Evolutionary conservation across 208 protist species (phyloP).

Genomic region (Acanthamoeba royreba): DNA sequence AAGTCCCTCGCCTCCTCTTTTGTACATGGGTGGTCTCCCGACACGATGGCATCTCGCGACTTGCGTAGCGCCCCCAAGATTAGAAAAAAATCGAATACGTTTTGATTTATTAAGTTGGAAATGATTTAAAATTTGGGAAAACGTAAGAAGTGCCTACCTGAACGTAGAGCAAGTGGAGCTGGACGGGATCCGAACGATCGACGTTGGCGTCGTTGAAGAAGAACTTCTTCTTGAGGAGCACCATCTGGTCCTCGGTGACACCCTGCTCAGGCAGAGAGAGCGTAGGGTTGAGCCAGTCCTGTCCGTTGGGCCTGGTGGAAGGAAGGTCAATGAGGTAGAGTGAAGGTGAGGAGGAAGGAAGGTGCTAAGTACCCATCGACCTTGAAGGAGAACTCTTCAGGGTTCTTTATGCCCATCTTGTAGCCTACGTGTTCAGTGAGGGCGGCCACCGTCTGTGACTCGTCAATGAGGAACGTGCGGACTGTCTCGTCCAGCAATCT

Average conservation of each 20-base stretch:
- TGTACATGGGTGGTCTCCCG: conserved; percentile 72
- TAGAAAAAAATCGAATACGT: neutral
- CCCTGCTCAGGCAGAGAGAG: conserved; percentile 75
- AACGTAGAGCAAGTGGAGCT: conserved; percentile 78
- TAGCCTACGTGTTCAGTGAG: neutral
- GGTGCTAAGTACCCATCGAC: neutral
- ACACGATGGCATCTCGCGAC: conserved; percentile 71
- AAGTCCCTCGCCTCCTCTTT: conserved; percentile 73
- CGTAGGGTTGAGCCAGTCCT: conserved; percentile 73
- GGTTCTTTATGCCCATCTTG: conserved; percentile 76
- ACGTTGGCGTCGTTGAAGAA: conserved; percentile 81
- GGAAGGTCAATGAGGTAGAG: neutral
- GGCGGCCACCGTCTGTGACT: neutral
- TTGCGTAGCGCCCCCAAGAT: neutral
- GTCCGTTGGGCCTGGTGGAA: neutral
- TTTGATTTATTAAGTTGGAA: neutral
- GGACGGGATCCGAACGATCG: conserved; percentile 77
- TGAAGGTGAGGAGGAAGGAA: neutral
- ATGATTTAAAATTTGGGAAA: neutral
- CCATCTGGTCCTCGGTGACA: conserved; percentile 59
- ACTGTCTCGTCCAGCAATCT: conserved; percentile 51
- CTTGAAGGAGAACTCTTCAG: conserved; percentile 79
- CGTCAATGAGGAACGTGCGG: neutral
- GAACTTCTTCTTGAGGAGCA: conserved; percentile 80
- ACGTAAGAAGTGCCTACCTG: conserved; percentile 33